Base-by-base conservation (phyloP, 257 asterid species). In the Orobanche coerulescens region DNA sequence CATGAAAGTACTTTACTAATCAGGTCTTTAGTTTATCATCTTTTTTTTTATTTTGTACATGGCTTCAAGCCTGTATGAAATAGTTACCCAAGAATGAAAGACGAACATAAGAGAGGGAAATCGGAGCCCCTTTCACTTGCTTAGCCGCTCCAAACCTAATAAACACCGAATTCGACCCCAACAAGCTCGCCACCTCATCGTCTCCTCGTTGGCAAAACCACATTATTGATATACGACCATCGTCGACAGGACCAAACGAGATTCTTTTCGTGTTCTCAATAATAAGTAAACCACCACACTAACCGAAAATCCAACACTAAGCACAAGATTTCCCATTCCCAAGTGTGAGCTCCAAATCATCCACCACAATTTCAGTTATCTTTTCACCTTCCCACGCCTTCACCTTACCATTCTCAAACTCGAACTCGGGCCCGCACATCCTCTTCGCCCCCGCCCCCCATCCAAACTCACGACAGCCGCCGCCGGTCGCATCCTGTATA, bases 301-400 rank as follows among this genome's bases (percentile, higher is more conserved):
- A 9, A n/a, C 1, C 12, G 7, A 2, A 46, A 51, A 30, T 30
- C 36, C 4, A 33, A 46, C 39, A 58, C 18, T 49, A 78, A 8
- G 76, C 73, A 5, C 72, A 66, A 56, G 77, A 25, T 64, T 75
- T 84, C 43, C 83, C 76, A 18, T 73, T 76, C 58, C 95, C 95
- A 9, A 92, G 90, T 13, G 94, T 85, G 66, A 82, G 87, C 75
- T 85, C 94, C 79, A 82, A 75, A 66, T 85, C 87, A 70, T 85
- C 94, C 79, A 80, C 62, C 44, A 78, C 94, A 8, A 82, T 54
- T 33, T 84, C 94, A 20, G 82, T 86, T 67, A 84, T 82, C 61
- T 39, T 73, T 58, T 85, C 90, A 44, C 95, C 95, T 67, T 86
- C 91, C 96, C 95, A 89, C 5, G 96, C 94, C 73, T 77, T 86